Conservation (phyloP, 805 yeast species). For the Lachancea quebecensis region DNA sequence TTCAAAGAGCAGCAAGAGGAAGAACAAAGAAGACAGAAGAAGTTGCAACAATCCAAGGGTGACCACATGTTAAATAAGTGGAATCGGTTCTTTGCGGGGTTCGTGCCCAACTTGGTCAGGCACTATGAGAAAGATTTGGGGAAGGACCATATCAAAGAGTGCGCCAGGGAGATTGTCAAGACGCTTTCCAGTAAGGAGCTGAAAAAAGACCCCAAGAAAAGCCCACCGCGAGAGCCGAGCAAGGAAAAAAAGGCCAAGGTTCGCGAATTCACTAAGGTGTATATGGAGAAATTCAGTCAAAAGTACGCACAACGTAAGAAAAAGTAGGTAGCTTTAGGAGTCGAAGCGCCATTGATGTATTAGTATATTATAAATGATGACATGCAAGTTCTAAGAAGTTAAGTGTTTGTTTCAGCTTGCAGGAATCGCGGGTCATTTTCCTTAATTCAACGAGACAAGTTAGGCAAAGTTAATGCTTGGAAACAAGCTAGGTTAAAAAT, state of each 20-base stretch:
- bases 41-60: slow-evolving; percentile 11
- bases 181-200: slow-evolving; percentile 61
- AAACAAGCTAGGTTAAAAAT: too few species aligned
- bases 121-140: slow-evolving; percentile 61
- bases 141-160: slow-evolving; percentile 63
- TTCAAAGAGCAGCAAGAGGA: slow-evolving; percentile 17
- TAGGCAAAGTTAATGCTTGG: too few species aligned
- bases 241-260: slow-evolving; percentile 64
- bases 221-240: slow-evolving; percentile 51
- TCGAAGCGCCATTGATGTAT: neutral
- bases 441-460: too few species aligned
- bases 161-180: slow-evolving; percentile 73
- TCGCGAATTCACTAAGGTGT: slow-evolving; percentile 51
- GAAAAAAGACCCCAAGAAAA: slow-evolving; percentile 26
- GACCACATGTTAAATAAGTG: slow-evolving; percentile 29
- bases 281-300: slow-evolving; percentile 58
- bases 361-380: neutral
- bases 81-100: slow-evolving; percentile 51
- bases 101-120: slow-evolving; percentile 73
- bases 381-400: too few species aligned
- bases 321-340: neutral
- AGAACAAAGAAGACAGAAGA: slow-evolving; percentile 17
- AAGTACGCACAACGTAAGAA: slow-evolving; percentile 33
- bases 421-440: too few species aligned
- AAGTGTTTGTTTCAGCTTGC: too few species aligned